phyloP scores from a whole-genome alignment of 371 early-diverging fungal species.

The Saksenaea vasiformis region DNA sequence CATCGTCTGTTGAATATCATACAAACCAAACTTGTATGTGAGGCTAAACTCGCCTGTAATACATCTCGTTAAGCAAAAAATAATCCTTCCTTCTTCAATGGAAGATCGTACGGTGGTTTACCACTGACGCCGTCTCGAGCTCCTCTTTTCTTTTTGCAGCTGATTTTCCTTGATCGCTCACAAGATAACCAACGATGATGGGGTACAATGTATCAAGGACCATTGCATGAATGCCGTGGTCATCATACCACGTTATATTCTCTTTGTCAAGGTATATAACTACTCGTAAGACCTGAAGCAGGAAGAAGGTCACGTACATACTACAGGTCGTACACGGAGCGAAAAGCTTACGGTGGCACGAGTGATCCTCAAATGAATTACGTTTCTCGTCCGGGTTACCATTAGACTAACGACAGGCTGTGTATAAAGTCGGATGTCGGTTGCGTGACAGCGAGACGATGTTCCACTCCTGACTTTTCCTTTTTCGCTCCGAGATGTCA shows the following conservation, averaged over 20 bases:
- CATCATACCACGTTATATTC: conserved; percentile 19
- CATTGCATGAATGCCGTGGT: conserved; percentile 8
- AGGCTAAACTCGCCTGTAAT: conserved; percentile 5
- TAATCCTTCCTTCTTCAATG: neutral
- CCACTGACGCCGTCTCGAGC: neutral
- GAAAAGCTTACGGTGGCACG: conserved; percentile 6
- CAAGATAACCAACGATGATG: conserved; percentile 13
- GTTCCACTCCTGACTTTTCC: conserved; percentile 2
- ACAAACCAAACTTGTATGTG: conserved; percentile 12
- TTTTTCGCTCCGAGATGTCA: conserved; percentile 1
- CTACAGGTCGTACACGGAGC: neutral
- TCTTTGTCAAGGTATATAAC: conserved; percentile 6
- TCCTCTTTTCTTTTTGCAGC: conserved; percentile 9
- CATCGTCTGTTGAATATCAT: conserved; percentile 14
- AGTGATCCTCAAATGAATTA: conserved; percentile 17
- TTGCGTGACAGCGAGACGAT: neutral
- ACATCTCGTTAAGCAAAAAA: neutral
- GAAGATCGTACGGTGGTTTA: conserved; percentile 7
- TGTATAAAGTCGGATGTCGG: neutral
- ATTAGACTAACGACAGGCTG: neutral
- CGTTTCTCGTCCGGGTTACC: conserved; percentile 8
- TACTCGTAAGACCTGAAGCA: conserved; percentile 14
- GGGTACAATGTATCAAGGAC: conserved; percentile 15
- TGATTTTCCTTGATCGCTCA: conserved; percentile 10
- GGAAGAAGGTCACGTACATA: neutral